Evolutionary conservation across 2,329 filamentous ascomycete genomes (phyloP).

Genomic region (Penicillium corylophilum): DNA sequence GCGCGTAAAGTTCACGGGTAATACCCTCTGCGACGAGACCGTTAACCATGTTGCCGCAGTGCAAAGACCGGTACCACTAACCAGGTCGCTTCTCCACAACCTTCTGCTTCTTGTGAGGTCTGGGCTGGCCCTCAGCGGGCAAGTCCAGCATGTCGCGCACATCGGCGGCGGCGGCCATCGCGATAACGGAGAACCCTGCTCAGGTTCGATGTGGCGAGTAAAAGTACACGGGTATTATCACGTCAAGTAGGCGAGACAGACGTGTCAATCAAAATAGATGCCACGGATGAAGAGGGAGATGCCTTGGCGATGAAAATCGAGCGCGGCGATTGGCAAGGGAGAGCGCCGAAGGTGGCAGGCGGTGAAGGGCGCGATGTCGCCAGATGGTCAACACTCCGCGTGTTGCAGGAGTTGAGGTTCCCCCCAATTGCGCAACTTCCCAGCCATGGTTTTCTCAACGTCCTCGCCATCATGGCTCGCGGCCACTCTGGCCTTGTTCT

Average conservation of each 20-base stretch:
- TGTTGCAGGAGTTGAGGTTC: constrained; percentile 11
- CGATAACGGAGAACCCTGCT: constrained; percentile 10
- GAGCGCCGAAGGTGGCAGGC: constrained; percentile 19
- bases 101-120: constrained; percentile 74
- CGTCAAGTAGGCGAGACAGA: neutral
- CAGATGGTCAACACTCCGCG: constrained; percentile 26
- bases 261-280: neutral
- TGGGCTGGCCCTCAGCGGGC: constrained; percentile 58
- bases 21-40: constrained; percentile 45
- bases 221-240: neutral
- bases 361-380: constrained; percentile 22
- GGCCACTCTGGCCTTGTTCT: constrained; percentile 58
- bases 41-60: neutral
- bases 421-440: constrained; percentile 13
- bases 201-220: neutral
- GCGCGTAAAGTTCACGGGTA: constrained; percentile 51
- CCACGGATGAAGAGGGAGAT: neutral
- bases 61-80: constrained; percentile 33
- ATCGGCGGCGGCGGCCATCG: constrained; percentile 73
- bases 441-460: constrained; percentile 37
- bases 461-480: constrained; percentile 40
- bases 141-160: constrained; percentile 86
- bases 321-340: constrained; percentile 27
- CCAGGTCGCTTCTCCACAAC: constrained; percentile 58
- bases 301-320: constrained; percentile 18